A percentile compares a stretch with the other conserved stretches of the same genome.
Evolutionary conservation across 2,329 filamentous ascomycete genomes (phyloP).

Genomic region (Xylaria arbuscula): DNA sequence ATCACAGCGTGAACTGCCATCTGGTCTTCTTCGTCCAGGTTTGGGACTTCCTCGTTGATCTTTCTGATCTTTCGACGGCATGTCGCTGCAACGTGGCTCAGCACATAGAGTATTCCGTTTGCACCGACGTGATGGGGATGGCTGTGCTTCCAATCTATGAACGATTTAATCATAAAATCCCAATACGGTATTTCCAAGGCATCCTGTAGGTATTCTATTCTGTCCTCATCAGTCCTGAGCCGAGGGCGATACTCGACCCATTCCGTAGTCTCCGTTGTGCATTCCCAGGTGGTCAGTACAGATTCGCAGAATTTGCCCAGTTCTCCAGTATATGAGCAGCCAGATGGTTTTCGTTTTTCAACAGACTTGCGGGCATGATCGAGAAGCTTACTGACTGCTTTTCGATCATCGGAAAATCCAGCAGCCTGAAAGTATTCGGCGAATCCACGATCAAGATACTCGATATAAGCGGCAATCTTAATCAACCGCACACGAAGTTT

Average conservation of each 20-base stretch:
- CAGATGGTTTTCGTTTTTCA: not conserved
- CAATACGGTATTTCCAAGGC: conserved; percentile 13
- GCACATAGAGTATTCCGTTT: conserved; percentile 6
- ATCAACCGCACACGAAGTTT: not conserved
- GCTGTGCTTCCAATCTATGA: conserved; percentile 13
- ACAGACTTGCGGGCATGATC: not conserved
- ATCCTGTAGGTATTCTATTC: conserved; percentile 11
- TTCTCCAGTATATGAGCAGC: not conserved
- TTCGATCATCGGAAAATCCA: not conserved
- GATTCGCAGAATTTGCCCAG: conserved; percentile 2
- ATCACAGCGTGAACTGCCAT: not conserved
- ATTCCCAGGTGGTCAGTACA: not conserved
- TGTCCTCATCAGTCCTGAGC: conserved; percentile 8
- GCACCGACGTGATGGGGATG: conserved; percentile 3
- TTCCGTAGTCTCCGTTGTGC: not conserved
- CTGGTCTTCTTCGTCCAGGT: not conserved
- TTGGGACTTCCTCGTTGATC: not conserved
- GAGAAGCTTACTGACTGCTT: not conserved
- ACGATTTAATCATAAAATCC: conserved; percentile 14
- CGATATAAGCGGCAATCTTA: not conserved
- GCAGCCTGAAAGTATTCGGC: not conserved
- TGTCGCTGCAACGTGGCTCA: not conserved
- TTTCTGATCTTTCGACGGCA: conserved; percentile 1
- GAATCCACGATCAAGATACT: not conserved
- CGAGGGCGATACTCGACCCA: not conserved